A percentile compares a stretch with the other conserved stretches of the same genome.
phyloP scores from a whole-genome alignment of 176 grass and related monocot species.

The Zea mays region Zm-B73-REFERENCE-NAM-5.0 NC_050097.1:28439501-28440000 shows the following conservation, averaged over 20 bases:
- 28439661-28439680: conserved; percentile 63
- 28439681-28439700: conserved; percentile 65
- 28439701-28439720: conserved; percentile 55
- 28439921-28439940: background rate
- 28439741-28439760: conserved; percentile 31
- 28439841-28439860: conserved; percentile 27
- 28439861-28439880: conserved; percentile 56
- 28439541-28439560: conserved; percentile 41
- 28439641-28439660: conserved; percentile 51
- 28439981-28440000: conserved; percentile 58
- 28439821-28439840: conserved; percentile 53
- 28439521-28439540: conserved; percentile 56
- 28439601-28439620: conserved; percentile 57
- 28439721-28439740: conserved; percentile 49
- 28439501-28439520: conserved; percentile 54
- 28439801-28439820: conserved; percentile 47
- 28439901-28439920: conserved; percentile 31
- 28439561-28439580: conserved; percentile 39
- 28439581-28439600: conserved; percentile 69
- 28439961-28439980: conserved; percentile 38
- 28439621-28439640: conserved; percentile 42
- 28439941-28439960: conserved; percentile 54
- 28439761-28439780: conserved; percentile 73
- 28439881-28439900: conserved; percentile 84
- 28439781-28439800: conserved; percentile 47